Percentiles rank a stretch among this genome's conserved stretches.
Evolutionary conservation across 2,329 filamentous ascomycete species (phyloP).

Genomic region (Verticillium dahliae): DNA sequence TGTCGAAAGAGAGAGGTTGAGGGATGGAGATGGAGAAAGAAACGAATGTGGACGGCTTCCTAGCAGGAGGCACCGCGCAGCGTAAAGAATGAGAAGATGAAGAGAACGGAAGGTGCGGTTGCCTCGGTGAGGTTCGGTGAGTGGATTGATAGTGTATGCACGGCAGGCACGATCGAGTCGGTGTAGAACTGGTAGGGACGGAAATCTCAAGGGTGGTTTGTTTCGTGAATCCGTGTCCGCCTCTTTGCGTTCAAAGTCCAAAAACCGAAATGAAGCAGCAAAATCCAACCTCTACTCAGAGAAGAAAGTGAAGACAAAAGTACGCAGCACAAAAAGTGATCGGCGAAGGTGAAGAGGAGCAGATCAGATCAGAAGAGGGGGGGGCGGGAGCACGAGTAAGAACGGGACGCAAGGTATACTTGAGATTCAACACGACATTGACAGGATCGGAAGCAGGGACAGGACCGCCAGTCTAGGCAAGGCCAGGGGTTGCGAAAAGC

Average conservation of each 20-base stretch:
- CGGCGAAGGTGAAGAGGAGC: conserved; percentile 1
- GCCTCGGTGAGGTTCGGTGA: background rate
- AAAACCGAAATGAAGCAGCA: background rate
- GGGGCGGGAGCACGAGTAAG: background rate
- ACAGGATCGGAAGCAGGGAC: background rate
- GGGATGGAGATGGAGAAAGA: background rate
- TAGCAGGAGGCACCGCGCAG: background rate
- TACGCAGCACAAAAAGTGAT: conserved; percentile 1
- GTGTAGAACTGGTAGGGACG: background rate
- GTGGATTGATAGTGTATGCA: background rate
- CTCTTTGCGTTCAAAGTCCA: background rate
- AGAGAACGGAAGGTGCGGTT: background rate
- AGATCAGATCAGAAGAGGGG: background rate
- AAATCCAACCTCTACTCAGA: background rate
- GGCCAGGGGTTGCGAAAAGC: conserved; percentile 2
- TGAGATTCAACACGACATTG: background rate
- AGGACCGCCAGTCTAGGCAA: conserved; percentile 1
- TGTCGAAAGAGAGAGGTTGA: background rate
- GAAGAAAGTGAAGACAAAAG: background rate
- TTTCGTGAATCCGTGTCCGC: background rate
- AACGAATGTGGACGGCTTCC: conserved; percentile 2
- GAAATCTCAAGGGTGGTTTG: background rate
- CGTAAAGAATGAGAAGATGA: background rate
- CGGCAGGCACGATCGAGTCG: background rate
- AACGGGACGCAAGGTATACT: background rate